These are phyloP conservation scores for Penstemon eatonii DNA, from an alignment of 257 asterid species.

Conservation along the genomic window DNA sequence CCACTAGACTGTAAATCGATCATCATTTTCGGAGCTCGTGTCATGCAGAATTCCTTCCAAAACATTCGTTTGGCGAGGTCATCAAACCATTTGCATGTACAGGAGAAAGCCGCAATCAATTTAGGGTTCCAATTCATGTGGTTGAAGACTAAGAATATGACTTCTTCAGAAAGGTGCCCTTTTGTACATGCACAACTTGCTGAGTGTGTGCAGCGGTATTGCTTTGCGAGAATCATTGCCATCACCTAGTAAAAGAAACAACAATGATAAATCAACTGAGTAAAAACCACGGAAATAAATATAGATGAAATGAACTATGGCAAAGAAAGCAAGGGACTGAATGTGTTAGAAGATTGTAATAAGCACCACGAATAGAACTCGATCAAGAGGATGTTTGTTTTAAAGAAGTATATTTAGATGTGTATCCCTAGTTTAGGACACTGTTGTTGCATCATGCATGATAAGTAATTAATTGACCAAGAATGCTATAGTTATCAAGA, in stretches of 20 bases:
- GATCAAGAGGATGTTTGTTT: neutral
- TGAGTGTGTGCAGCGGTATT: conserved; percentile 90
- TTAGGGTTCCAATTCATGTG: conserved; percentile 84
- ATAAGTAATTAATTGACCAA: neutral
- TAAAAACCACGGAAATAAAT: too few species aligned
- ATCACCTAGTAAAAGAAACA: conserved; percentile 40
- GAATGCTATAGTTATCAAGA: neutral
- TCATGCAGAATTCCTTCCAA: conserved; percentile 94
- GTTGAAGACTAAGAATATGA: conserved; percentile 72
- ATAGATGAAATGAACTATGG: neutral
- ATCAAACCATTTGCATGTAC: conserved; percentile 93
- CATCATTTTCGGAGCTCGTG: conserved; percentile 96
- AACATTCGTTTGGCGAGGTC: conserved; percentile 87
- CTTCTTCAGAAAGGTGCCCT: conserved; percentile 81
- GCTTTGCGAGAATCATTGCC: conserved; percentile 67
- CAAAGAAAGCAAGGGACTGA: conserved; percentile 2
- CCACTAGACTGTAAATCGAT: conserved; percentile 87
- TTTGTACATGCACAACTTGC: conserved; percentile 76
- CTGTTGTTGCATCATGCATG: neutral
- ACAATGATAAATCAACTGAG: neutral
- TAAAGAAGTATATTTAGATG: neutral
- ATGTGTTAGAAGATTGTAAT: neutral
- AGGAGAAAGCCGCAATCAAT: conserved; percentile 69
- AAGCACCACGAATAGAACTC: conserved; percentile 2
- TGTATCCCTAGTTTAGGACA: neutral